These are phyloP conservation scores for Paramecium tetraurelia DNA, from an alignment of 73 alveolate species.

Conservation along the genomic window DNA sequence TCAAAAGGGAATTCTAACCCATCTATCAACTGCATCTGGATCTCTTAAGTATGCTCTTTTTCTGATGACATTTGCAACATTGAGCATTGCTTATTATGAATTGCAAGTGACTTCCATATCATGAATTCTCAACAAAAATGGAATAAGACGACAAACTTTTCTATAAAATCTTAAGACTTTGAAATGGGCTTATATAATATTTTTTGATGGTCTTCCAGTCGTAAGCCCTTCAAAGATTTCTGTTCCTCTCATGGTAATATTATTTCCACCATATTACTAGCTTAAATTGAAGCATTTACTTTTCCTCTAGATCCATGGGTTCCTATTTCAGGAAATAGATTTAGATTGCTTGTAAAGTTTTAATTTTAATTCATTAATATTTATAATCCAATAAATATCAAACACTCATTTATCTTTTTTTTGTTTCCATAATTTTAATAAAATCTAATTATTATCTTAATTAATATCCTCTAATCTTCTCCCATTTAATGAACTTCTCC, in stretches of 20 bases:
- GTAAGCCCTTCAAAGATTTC: constrained; percentile 42
- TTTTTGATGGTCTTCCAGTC: constrained; percentile 42
- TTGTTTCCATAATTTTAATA: neutral
- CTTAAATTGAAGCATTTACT: neutral
- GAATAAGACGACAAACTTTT: constrained; percentile 54
- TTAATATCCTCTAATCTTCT: neutral
- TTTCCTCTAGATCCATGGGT: neutral
- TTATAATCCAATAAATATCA: neutral
- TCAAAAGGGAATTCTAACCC: neutral
- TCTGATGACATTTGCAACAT: constrained; percentile 51
- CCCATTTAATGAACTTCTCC: constrained; percentile 14
- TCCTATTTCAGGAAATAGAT: neutral
- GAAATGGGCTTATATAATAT: constrained; percentile 41
- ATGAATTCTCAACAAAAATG: constrained; percentile 56
- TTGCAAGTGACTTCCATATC: constrained; percentile 40
- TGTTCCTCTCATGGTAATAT: constrained; percentile 51
- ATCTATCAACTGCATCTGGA: constrained; percentile 46
- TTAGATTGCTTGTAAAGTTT: neutral
- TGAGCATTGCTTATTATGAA: constrained; percentile 55
- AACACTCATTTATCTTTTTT: constrained; percentile 5
- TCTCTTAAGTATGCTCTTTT: constrained; percentile 37
- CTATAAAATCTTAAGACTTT: constrained; percentile 51
- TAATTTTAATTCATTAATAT: neutral
- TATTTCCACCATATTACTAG: constrained; percentile 50
- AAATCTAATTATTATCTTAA: constrained; percentile 6